Percentiles rank a stretch among this genome's conserved stretches.
phyloP scores from a whole-genome alignment of 148 eudicot species.

The Silene latifolia region DNA sequence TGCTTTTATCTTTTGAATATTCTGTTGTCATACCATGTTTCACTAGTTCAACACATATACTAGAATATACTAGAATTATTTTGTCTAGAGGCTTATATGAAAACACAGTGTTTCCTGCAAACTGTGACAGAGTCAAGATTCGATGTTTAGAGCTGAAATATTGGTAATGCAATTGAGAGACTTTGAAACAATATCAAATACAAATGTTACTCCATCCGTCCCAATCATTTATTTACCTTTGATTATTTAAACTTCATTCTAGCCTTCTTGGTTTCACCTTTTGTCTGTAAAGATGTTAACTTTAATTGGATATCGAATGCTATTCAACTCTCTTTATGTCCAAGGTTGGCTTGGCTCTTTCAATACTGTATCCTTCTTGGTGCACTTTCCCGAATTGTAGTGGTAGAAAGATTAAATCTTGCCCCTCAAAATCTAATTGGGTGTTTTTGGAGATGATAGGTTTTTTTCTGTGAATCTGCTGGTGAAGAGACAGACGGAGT shows the following conservation, averaged over 20 bases:
- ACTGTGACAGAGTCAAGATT: background rate
- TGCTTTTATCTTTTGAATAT: background rate
- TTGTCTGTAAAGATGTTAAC: no score
- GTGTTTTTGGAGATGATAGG: constrained; percentile 51
- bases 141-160: background rate
- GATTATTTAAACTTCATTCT: background rate
- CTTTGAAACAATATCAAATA: no score
- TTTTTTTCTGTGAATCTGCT: constrained; percentile 34
- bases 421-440: constrained; percentile 21
- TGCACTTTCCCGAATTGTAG: background rate
- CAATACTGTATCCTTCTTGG: background rate
- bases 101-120: background rate
- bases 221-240: no score
- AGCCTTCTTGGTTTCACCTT: no score
- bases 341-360: no score
- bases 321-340: no score
- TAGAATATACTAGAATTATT: no score
- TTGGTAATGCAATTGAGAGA: no score
- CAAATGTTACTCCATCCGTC: no score
- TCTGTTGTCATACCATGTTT: background rate
- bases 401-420: background rate
- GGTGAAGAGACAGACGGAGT: constrained; percentile 27
- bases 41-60: no score
- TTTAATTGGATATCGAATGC: no score
- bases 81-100: no score